A percentile compares a stretch with the other conserved stretches of the same genome.
Evolutionary conservation across 805 yeast genomes (phyloP).

Genomic region (Yarrowia keelungensis): DNA sequence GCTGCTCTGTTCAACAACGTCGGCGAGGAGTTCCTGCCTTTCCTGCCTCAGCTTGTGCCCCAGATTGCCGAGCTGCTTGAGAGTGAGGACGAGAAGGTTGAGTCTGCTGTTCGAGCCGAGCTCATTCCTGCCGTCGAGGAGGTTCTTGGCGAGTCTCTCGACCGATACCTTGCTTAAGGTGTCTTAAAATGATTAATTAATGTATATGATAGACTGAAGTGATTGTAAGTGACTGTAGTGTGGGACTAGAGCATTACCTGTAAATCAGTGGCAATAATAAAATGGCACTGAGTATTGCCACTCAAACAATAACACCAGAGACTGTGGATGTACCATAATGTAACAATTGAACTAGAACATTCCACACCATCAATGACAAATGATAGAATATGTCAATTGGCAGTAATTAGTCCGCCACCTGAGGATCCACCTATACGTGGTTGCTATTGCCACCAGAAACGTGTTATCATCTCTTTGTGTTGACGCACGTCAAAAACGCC

Average conservation of each 20-base stretch:
- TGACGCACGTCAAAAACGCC: background rate
- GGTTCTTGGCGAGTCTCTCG: constrained; percentile 93
- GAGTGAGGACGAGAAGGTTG: constrained; percentile 94
- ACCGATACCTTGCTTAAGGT: constrained; percentile 52
- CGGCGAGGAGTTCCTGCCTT: constrained; percentile 92
- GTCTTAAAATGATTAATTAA: constrained; percentile 2
- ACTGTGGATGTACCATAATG: too few relatives aligned
- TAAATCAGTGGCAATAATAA: too few relatives aligned
- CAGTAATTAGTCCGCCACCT: too few relatives aligned
- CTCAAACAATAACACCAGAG: too few relatives aligned
- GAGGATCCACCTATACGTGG: too few relatives aligned
- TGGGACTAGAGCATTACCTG: too few relatives aligned
- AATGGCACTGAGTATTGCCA: too few relatives aligned
- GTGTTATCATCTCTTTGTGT: background rate
- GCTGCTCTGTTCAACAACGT: constrained; percentile 79
- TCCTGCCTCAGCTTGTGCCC: constrained; percentile 94
- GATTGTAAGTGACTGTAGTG: too few relatives aligned
- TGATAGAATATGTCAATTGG: too few relatives aligned
- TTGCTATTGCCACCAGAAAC: too few relatives aligned
- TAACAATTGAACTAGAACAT: too few relatives aligned
- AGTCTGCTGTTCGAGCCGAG: constrained; percentile 87
- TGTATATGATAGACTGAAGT: background rate
- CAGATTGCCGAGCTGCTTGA: constrained; percentile 93
- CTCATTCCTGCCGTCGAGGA: constrained; percentile 89
- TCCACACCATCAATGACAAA: too few relatives aligned